Conservation (phyloP, 106 monocot species). For the Posidonia australis region DNA sequence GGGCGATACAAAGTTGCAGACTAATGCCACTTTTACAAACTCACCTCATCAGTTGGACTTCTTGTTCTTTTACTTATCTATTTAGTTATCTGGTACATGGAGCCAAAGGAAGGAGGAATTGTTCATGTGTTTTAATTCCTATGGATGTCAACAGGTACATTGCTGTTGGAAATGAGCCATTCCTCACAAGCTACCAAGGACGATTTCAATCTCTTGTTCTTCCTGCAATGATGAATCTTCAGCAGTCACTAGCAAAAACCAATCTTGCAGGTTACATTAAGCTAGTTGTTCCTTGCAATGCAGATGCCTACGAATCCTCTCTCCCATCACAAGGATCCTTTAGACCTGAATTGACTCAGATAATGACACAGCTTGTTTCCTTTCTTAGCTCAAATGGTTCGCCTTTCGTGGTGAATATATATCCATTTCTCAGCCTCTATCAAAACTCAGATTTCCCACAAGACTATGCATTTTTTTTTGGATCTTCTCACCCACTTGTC, state of each 20-base stretch:
- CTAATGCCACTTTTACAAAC: too few relatives aligned
- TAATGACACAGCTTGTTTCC: slow-evolving; percentile 59
- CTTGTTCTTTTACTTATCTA: too few relatives aligned
- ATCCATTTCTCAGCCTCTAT: slow-evolving; percentile 75
- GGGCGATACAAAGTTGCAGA: too few relatives aligned
- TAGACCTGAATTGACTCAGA: slow-evolving; percentile 53
- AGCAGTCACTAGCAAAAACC: slow-evolving; percentile 58
- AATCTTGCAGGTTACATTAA: slow-evolving; percentile 68
- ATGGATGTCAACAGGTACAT: slow-evolving; percentile 42
- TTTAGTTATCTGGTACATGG: too few relatives aligned
- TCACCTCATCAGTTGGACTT: too few relatives aligned
- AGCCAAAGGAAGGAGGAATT: too few relatives aligned
- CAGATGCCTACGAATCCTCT: slow-evolving; percentile 61
- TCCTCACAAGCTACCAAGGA: slow-evolving; percentile 67
- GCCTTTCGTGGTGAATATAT: slow-evolving; percentile 75
- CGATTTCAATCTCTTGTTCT: slow-evolving; percentile 57
- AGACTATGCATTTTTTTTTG: slow-evolving; percentile 79
- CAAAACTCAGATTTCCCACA: slow-evolving; percentile 70
- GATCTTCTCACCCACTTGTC: slow-evolving; percentile 59
- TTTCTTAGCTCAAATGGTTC: slow-evolving; percentile 64
- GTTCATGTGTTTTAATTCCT: too few relatives aligned
- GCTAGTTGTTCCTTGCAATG: slow-evolving; percentile 88
- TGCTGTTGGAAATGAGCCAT: slow-evolving; percentile 86
- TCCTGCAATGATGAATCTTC: slow-evolving; percentile 56
- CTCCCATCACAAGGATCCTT: slow-evolving; percentile 80